Percentiles rank a stretch among this genome's conserved stretches.
These are phyloP conservation scores for Gillenia trifoliata DNA, from an alignment of 306 rosid genomes.

Conservation along the genomic window DNA sequence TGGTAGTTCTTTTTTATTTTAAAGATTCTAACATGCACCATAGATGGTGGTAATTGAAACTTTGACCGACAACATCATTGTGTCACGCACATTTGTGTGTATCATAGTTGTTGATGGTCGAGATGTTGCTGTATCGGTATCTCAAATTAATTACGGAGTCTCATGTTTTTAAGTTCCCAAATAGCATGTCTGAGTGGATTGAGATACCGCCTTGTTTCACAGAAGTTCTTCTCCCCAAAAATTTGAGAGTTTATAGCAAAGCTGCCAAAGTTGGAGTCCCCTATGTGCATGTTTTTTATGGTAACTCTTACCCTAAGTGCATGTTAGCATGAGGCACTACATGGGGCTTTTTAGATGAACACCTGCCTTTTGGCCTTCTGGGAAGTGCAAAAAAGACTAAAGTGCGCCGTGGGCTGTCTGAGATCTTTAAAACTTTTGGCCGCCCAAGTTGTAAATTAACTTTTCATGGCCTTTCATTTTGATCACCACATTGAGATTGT, in stretches of 20 bases:
- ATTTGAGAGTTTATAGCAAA: background rate
- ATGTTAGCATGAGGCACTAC: slow-evolving; percentile 16
- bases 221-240: background rate
- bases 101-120: too few relatives aligned
- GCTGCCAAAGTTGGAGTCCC: background rate
- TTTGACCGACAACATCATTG: slow-evolving; percentile 31
- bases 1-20: background rate
- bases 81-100: background rate
- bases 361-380: slow-evolving; percentile 19
- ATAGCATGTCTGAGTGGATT: too few relatives aligned
- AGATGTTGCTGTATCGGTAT: background rate
- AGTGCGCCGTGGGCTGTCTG: slow-evolving; percentile 29
- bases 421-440: slow-evolving; percentile 35
- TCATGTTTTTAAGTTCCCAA: too few relatives aligned
- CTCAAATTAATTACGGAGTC: too few relatives aligned
- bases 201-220: background rate
- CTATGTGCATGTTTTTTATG: slow-evolving; percentile 5
- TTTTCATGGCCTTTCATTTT: slow-evolving; percentile 9
- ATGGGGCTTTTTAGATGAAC: too few relatives aligned
- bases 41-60: slow-evolving; percentile 19
- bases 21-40: slow-evolving; percentile 16
- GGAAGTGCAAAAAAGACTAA: slow-evolving; percentile 7
- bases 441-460: slow-evolving; percentile 32
- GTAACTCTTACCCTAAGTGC: background rate
- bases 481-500: slow-evolving; percentile 10